Conservation (phyloP, 306 rosid genomes). For the cucumber (Cucumis sativus) region Cucumber_9930_V3 NC_026660.2:1257501-1258000, state of each 20-base stretch:
- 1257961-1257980: background rate
- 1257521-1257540: slow-evolving; percentile 14
- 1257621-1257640: slow-evolving; percentile 12
- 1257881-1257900: background rate
- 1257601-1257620: slow-evolving; percentile 26
- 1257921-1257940: background rate
- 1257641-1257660: slow-evolving; percentile 10
- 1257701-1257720: background rate
- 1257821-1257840: background rate
- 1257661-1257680: slow-evolving; percentile 14
- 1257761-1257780: background rate
- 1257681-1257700: slow-evolving; percentile 10
- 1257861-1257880: background rate
- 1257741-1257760: background rate
- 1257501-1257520: slow-evolving; percentile 16
- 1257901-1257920: background rate
- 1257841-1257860: background rate
- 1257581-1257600: slow-evolving; percentile 15
- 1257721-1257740: background rate
- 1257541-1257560: slow-evolving; percentile 18
- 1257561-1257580: slow-evolving; percentile 20
- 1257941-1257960: background rate
- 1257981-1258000: background rate
- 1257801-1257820: background rate
- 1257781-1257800: background rate